Conservation (phyloP, 2,329 filamentous ascomycete genomes). For the Chrysosporium queenslandicum region DNA sequence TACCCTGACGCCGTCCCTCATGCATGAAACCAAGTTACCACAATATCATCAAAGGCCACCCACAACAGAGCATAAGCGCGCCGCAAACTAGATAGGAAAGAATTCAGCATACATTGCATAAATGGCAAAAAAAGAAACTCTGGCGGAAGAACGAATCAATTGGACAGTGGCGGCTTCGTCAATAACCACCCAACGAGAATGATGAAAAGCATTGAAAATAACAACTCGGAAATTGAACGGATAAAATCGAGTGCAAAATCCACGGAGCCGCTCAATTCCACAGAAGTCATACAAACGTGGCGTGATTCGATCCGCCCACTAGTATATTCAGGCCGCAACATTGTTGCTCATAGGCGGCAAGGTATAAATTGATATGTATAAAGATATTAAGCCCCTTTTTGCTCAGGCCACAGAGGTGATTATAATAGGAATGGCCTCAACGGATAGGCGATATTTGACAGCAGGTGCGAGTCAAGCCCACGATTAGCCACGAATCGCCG, state of each 20-base stretch:
- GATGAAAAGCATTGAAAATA: not conserved
- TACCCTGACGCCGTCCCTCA: not conserved
- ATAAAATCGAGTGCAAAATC: not conserved
- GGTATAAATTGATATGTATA: not conserved
- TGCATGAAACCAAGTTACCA: constrained; percentile 1
- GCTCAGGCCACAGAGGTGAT: too few species aligned
- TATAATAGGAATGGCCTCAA: too few species aligned
- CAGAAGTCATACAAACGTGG: not conserved
- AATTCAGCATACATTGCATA: constrained; percentile 3
- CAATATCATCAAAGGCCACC: not conserved
- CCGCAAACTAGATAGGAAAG: not conserved
- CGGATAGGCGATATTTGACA: too few species aligned
- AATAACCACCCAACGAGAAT: not conserved
- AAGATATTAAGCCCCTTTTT: too few species aligned
- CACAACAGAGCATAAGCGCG: not conserved
- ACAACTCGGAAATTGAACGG: not conserved
- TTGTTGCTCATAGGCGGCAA: not conserved
- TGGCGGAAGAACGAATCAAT: not conserved
- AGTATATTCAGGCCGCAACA: constrained; percentile 5
- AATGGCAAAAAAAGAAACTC: not conserved
- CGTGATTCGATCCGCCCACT: not conserved
- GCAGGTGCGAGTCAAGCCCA: not conserved
- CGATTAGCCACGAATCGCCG: constrained; percentile 29
- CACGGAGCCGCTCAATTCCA: not conserved
- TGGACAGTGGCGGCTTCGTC: not conserved